These are phyloP conservation scores for Chlorella sp. DNA, from an alignment of 139 green algal genomes.

Conservation along the genomic window DNA sequence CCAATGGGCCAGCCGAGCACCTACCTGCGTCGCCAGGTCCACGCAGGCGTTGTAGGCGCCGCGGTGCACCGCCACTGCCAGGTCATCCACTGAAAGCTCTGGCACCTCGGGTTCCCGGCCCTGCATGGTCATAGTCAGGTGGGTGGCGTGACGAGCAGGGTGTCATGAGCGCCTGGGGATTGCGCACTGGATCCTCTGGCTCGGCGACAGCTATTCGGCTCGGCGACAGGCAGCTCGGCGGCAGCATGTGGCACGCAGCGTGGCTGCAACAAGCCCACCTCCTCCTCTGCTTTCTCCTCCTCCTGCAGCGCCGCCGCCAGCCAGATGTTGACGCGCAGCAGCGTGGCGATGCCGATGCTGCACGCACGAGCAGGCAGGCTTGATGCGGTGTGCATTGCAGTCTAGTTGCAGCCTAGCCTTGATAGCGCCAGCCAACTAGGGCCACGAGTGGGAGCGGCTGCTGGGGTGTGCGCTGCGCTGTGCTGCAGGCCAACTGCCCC, in stretches of 20 bases:
- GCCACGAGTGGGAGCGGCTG: neutral
- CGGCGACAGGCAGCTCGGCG: no score
- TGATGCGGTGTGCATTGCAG: neutral
- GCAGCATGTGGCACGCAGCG: no score
- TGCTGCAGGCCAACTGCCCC: no score
- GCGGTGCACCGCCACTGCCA: neutral
- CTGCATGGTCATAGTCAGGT: neutral
- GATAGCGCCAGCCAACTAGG: neutral
- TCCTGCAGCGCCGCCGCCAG: conserved; percentile 29
- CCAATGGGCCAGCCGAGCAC: neutral
- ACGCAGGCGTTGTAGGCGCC: conserved; percentile 34
- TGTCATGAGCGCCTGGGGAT: neutral
- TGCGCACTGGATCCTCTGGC: no score
- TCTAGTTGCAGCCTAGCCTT: no score
- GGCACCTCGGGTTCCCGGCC: conserved; percentile 24
- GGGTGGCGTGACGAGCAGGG: neutral
- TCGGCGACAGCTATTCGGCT: no score
- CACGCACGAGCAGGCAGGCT: neutral
- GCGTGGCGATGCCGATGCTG: conserved; percentile 14
- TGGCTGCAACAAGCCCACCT: no score
- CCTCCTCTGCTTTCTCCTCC: conserved; percentile 22
- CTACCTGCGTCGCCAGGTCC: conserved; percentile 25
- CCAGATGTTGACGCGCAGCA: conserved; percentile 31
- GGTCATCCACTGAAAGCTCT: conserved; percentile 5
- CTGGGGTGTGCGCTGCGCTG: neutral